phyloP scores from a whole-genome alignment of 345 rosid genomes.

The Syzygium oleosum region DNA sequence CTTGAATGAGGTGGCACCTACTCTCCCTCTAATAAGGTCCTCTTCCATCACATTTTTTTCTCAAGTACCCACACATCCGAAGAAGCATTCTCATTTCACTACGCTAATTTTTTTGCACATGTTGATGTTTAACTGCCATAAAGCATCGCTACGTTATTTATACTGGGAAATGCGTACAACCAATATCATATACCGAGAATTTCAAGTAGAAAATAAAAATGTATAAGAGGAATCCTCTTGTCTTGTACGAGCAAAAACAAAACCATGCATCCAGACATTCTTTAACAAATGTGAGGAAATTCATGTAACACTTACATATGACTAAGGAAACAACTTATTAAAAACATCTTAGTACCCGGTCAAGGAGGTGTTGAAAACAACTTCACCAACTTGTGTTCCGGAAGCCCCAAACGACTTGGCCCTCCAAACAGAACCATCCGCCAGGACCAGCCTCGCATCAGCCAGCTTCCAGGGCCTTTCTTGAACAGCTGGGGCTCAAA shows the following conservation, averaged over 20 bases:
- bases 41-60: background rate
- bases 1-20: background rate
- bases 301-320: background rate
- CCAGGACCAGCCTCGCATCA: conserved; percentile 84
- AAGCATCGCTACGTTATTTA: background rate
- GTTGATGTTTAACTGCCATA: background rate
- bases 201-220: background rate
- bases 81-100: background rate
- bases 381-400: conserved; percentile 92
- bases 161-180: background rate
- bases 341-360: conserved; percentile 47
- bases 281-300: background rate
- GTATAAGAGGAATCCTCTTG: background rate
- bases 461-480: conserved; percentile 85
- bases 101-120: background rate
- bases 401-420: conserved; percentile 96
- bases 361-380: conserved; percentile 92
- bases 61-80: background rate
- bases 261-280: background rate
- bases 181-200: background rate
- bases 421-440: conserved; percentile 89
- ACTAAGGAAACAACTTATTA: background rate
- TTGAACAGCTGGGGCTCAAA: conserved; percentile 23
- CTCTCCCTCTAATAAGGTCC: background rate
- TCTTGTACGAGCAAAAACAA: background rate